phyloP scores from a whole-genome alignment of 2,329 filamentous ascomycete genomes.

The Aureobasidium namibiae region DNA sequence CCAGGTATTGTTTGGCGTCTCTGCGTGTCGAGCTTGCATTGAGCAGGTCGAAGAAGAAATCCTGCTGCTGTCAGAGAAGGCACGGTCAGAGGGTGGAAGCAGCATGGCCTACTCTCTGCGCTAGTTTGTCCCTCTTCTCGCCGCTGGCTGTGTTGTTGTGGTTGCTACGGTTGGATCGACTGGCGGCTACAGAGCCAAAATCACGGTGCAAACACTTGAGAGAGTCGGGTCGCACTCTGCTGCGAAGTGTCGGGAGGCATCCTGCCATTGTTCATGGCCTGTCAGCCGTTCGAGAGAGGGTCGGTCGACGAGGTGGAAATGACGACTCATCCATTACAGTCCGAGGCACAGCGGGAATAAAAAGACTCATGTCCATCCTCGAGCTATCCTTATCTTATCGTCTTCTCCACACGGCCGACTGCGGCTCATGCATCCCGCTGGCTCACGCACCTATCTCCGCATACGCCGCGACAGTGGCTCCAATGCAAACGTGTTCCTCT shows the following conservation, averaged over 20 bases:
- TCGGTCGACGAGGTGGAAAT: background rate
- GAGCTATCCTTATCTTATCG: slow-evolving; percentile 5
- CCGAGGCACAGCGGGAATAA: background rate
- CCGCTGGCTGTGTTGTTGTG: background rate
- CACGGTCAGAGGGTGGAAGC: too few relatives aligned
- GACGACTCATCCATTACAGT: background rate
- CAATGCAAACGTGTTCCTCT: too few relatives aligned
- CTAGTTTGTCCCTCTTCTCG: slow-evolving; percentile 12
- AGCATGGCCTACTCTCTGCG: background rate
- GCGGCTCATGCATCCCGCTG: too few relatives aligned
- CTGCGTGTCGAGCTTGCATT: slow-evolving; percentile 85
- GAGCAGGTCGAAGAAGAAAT: slow-evolving; percentile 78
- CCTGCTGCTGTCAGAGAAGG: slow-evolving; percentile 28
- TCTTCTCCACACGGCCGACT: background rate
- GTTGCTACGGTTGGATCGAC: background rate
- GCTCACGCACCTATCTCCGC: too few relatives aligned
- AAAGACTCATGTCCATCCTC: background rate
- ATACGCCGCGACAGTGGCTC: too few relatives aligned
- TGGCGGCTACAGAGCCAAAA: background rate
- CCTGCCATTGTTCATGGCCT: slow-evolving; percentile 10
- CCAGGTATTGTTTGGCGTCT: slow-evolving; percentile 84
- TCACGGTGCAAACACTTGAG: slow-evolving; percentile 1
- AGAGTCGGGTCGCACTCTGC: slow-evolving; percentile 1
- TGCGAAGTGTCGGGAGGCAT: slow-evolving; percentile 12
- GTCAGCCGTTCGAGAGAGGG: background rate